These are phyloP conservation scores for Aspergillus felis DNA, from an alignment of 2,329 filamentous ascomycete genomes.

Conservation along the genomic window DNA sequence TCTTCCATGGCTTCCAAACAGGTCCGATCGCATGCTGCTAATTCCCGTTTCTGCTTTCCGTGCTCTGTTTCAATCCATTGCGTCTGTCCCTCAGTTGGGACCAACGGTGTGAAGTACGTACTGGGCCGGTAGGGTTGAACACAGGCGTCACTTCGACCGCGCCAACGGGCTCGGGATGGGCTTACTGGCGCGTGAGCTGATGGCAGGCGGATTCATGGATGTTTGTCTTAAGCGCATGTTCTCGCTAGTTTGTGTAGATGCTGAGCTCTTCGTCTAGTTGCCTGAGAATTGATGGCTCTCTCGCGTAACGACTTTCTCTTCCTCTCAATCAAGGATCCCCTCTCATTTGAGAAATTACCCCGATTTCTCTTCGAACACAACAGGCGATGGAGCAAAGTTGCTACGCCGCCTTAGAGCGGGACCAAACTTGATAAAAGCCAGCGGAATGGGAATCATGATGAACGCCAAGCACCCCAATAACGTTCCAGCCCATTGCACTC, in stretches of 20 bases:
- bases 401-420: constrained; percentile 26
- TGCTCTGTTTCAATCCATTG: too few relatives aligned
- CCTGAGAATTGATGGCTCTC: background rate
- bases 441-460: constrained; percentile 38
- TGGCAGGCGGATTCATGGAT: too few relatives aligned
- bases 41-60: too few relatives aligned
- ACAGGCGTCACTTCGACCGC: too few relatives aligned
- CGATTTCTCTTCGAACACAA: constrained; percentile 12
- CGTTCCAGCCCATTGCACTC: constrained; percentile 37
- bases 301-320: background rate
- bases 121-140: too few relatives aligned
- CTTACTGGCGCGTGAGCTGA: too few relatives aligned
- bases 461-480: constrained; percentile 34
- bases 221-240: too few relatives aligned
- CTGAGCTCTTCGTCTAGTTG: background rate
- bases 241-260: background rate
- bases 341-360: background rate
- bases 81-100: too few relatives aligned
- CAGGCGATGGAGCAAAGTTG: constrained; percentile 21
- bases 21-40: too few relatives aligned
- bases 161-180: too few relatives aligned
- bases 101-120: too few relatives aligned
- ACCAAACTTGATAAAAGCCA: constrained; percentile 31
- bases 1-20: too few relatives aligned
- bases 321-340: background rate